phyloP scores from a whole-genome alignment of 2,329 filamentous ascomycete species.

The Colletotrichum sp. region DNA sequence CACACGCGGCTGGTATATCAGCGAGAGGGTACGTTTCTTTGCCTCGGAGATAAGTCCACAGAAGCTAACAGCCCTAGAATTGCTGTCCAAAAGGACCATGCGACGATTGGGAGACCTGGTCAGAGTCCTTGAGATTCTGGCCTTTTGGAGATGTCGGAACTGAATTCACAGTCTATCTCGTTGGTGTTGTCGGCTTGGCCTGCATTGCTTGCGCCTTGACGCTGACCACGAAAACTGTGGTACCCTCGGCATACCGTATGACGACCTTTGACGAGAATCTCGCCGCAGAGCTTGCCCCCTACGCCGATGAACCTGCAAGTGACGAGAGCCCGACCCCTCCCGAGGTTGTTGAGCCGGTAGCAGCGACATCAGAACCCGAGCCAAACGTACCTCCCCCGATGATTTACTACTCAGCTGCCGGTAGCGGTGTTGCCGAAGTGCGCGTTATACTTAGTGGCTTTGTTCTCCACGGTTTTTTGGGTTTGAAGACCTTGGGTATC shows the following conservation, averaged over 20 bases:
- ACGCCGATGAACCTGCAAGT: conserved; percentile 42
- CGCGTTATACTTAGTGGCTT: conserved; percentile 98
- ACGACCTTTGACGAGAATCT: conserved; percentile 93
- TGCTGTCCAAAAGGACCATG: conserved; percentile 60
- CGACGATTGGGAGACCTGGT: conserved; percentile 63
- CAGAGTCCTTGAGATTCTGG: conserved; percentile 49
- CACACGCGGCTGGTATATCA: conserved; percentile 70
- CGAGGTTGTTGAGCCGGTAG: conserved; percentile 40
- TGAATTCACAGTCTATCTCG: conserved; percentile 79
- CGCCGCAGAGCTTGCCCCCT: conserved; percentile 58
- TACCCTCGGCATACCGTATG: conserved; percentile 86
- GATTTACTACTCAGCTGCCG: conserved; percentile 94
- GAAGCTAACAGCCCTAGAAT: conserved; percentile 37
- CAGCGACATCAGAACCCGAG: conserved; percentile 25
- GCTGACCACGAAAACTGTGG: conserved; percentile 89
- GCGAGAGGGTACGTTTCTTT: conserved; percentile 62
- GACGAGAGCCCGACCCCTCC: conserved; percentile 51
- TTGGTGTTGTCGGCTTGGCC: conserved; percentile 73
- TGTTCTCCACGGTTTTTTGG: conserved; percentile 93
- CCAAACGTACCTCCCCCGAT: conserved; percentile 64
- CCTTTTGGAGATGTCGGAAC: conserved; percentile 62
- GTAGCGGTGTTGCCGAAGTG: conserved; percentile 95
- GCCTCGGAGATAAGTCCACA: too few relatives aligned
- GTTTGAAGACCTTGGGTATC: conserved; percentile 82
- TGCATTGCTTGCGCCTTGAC: conserved; percentile 79